Evolutionary conservation across 192 early-diverging fungal genomes (phyloP), one percentile per base, ranked within the genome.

Genomic region (Backusella luteola): DNA sequence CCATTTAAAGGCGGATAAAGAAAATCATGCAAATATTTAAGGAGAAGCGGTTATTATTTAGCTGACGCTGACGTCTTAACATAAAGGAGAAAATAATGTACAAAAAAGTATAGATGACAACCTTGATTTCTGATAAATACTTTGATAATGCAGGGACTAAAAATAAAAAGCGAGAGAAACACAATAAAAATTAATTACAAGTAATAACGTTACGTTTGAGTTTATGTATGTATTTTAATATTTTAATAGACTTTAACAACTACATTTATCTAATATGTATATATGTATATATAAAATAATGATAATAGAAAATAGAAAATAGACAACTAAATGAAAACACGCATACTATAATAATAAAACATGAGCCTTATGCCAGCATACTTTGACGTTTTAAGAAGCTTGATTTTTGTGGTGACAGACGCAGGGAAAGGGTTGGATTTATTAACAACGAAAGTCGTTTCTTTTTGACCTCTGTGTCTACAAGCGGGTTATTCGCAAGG

Each of bases 341-440:
- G 3, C 23, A 29, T 14, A 23, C 32, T 63, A 63, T 63, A 63
- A 63, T 63, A 63, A 63, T 63, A 63, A 29, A 63, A 63, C 21
- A 26, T 49, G 46, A 49, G 1, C 42, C 17, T 46, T 71, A 71
- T 21, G 70, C 39, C 44, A 71, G 44, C 70, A 71, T 71, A 49
- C 70, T 71, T 49, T 71, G 70, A 49, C 70, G 70, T 71, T 71
- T 71, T 34, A 71, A 71, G n/a, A 70, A 70, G 23, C 49, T 41
- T 32, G 70, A 71, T 71, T 71, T 71, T 49, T 71, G 70, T 32
- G 70, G 42, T 23, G 42, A 41, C 11, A 49, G 39, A 19, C 70
- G 70, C 26, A 71, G 29, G 23, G 70, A 71, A 29, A 71, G 39
- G 34, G 23, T 46, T 0, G 70, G 70, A 44, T 41, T 49, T 32